Percentiles rank a stretch among this genome's conserved stretches.
Conservation (phyloP, 257 asterid genomes). For the Primulina tabacum region DNA sequence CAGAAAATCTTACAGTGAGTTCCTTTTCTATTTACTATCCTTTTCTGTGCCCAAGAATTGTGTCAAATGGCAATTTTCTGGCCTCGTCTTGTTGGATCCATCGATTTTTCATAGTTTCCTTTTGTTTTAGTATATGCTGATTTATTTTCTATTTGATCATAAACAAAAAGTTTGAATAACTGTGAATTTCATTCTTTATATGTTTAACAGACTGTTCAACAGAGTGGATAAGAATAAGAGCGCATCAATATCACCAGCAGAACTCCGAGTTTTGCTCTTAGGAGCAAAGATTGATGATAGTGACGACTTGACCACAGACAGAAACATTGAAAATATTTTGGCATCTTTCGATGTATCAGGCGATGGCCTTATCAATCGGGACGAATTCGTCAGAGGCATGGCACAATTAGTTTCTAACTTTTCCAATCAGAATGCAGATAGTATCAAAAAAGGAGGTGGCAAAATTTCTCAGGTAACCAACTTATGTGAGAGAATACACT, state of each 20-base stretch:
- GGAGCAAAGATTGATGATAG: constrained; percentile 39
- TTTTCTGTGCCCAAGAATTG: no score
- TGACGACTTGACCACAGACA: constrained; percentile 35
- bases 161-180: not conserved
- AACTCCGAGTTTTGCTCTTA: constrained; percentile 52
- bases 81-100: not conserved
- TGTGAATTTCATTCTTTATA: not conserved
- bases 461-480: constrained; percentile 28
- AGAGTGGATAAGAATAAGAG: constrained; percentile 36
- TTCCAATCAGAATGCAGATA: constrained; percentile 27
- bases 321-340: constrained; percentile 47
- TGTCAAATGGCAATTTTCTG: not conserved
- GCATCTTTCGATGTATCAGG: constrained; percentile 41
- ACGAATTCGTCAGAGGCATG: constrained; percentile 48
- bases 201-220: constrained; percentile 37
- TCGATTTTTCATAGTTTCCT: not conserved
- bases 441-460: not conserved
- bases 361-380: constrained; percentile 38
- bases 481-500: no score
- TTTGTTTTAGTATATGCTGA: no score
- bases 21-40: not conserved
- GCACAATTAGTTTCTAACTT: constrained; percentile 26
- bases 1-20: constrained; percentile 39
- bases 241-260: constrained; percentile 42
- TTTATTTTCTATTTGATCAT: no score